Base-by-base conservation (phyloP, 129 eudicot species). In the Saussurea involucrata region DNA sequence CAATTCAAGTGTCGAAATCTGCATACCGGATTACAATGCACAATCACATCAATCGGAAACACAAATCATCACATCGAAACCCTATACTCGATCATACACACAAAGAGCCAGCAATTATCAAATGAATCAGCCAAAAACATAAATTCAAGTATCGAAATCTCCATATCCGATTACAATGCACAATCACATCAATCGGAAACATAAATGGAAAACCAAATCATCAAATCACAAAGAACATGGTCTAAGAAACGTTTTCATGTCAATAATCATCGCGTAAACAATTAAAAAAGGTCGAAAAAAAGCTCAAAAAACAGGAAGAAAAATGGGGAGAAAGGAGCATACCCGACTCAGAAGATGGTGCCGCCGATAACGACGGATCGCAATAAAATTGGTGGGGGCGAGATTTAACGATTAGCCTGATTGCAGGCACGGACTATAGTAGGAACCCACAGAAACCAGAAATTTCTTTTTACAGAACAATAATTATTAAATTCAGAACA, bases 331-430 rank as follows among this genome's bases (percentile, higher is more conserved):
- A 78, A 70, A 70, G 36, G 42, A 55, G 17, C 72, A 31, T 72
- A 79, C 78, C 83, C 21, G 82, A 79, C 63, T 63, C 57, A 72
- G 78, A 79, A 63, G 33, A 63, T 18, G 66, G 72, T 73, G 78
- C 69, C 78, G 78, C 78, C 69, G 36, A 73, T 63, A 12, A 73
- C 57, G 69, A 58, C 11, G 33, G 69, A 58, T 73, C 57, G 69
- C 33, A 73, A 58, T 73, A 34, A 73, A 60, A 1, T 53, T 53
- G 61, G 61, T 53, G 61, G 61, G 61, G 61, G 22, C n/a, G 61
- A 53, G 61, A 53, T 53, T 53, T 53, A 53, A 53, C 61, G 24
- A 53, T 13, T 44, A 44, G 55, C 55, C 21, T 46, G 21, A 46
- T 53, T 53, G 61, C 61, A 53, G 61, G 22, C 61, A 53, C 22